Evolutionary conservation across 495 filamentous ascomycete species (phyloP).

Genomic region (Annulohypoxylon moriforme): DNA sequence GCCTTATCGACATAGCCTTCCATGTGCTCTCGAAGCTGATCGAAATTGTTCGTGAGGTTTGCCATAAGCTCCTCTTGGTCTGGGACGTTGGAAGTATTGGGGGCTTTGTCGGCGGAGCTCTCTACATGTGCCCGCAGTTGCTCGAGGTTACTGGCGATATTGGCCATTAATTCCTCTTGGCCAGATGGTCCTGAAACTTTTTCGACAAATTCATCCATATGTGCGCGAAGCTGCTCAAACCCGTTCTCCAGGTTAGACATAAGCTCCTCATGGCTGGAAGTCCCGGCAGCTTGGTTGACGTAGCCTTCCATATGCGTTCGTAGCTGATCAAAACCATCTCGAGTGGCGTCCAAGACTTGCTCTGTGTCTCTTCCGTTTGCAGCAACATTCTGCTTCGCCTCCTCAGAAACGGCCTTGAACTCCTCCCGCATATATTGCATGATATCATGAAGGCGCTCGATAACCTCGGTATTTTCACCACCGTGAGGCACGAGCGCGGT

Average conservation of each 20-base stretch:
- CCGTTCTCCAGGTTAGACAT: conserved; percentile 85
- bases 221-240: conserved; percentile 76
- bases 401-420: conserved; percentile 67
- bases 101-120: conserved; percentile 73
- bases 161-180: conserved; percentile 77
- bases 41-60: conserved; percentile 74
- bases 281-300: conserved; percentile 35
- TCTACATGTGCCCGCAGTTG: conserved; percentile 70
- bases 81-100: conserved; percentile 71
- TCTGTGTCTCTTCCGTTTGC: conserved; percentile 81
- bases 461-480: conserved; percentile 66
- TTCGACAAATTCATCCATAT: conserved; percentile 83
- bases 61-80: conserved; percentile 81
- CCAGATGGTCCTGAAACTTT: conserved; percentile 71
- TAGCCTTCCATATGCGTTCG: conserved; percentile 80
- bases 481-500: conserved; percentile 51
- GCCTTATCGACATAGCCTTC: conserved; percentile 80
- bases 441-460: conserved; percentile 79
- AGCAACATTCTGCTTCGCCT: conserved; percentile 78
- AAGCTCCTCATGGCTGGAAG: conserved; percentile 77
- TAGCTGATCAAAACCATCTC: conserved; percentile 83
- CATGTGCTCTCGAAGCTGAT: conserved; percentile 66
- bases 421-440: conserved; percentile 76
- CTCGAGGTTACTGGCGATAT: conserved; percentile 58
- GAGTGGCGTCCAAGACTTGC: conserved; percentile 84